phyloP scores from a whole-genome alignment of 768 basidiomycete species.

The Podaxis sp. region DNA sequence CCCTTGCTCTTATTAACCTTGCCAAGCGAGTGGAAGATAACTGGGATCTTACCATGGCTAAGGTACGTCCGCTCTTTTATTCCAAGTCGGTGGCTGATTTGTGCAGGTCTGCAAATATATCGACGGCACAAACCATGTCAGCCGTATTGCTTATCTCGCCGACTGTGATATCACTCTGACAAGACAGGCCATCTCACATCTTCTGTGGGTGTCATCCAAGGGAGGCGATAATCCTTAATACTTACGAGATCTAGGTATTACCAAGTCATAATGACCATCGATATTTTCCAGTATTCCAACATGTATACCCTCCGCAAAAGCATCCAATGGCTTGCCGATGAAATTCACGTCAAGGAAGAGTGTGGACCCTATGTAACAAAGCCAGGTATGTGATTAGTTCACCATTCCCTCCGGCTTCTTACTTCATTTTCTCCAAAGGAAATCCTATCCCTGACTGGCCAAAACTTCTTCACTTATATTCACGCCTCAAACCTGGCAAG shows the following conservation, averaged over 20 bases:
- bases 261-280: slow-evolving; percentile 93
- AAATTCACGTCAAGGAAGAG: slow-evolving; percentile 81
- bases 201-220: slow-evolving; percentile 58
- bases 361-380: slow-evolving; percentile 91
- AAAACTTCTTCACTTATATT: slow-evolving; percentile 81
- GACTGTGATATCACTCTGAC: slow-evolving; percentile 84
- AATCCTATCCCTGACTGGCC: slow-evolving; percentile 80
- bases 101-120: slow-evolving; percentile 73
- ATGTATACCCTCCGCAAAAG: slow-evolving; percentile 91
- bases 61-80: slow-evolving; percentile 40
- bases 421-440: slow-evolving; percentile 32
- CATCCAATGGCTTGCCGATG: slow-evolving; percentile 85
- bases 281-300: slow-evolving; percentile 97
- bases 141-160: slow-evolving; percentile 87
- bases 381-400: slow-evolving; percentile 44
- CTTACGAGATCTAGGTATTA: slow-evolving; percentile 63
- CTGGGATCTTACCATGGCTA: slow-evolving; percentile 95
- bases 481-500: slow-evolving; percentile 77
- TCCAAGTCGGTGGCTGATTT: neutral
- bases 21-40: slow-evolving; percentile 80
- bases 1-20: slow-evolving; percentile 84
- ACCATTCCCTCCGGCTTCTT: neutral
- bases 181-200: slow-evolving; percentile 85
- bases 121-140: slow-evolving; percentile 90
- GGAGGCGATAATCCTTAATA: neutral